Conservation (phyloP, 345 rosid species). For the Populus ilicifolia region DNA sequence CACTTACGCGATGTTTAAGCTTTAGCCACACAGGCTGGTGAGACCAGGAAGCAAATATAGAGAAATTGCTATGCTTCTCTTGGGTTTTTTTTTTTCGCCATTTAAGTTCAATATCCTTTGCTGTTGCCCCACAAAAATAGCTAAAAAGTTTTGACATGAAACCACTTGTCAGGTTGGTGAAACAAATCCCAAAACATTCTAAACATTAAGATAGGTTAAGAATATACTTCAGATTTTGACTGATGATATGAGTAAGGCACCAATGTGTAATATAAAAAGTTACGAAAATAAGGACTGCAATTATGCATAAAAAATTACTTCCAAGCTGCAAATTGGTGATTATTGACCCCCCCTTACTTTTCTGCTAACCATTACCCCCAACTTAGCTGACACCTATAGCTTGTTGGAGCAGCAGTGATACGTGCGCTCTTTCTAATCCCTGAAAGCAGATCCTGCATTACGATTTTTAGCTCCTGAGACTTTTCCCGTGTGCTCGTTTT, state of each 20-base stretch:
- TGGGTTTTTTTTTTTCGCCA: too few relatives aligned
- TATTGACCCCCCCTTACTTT: neutral
- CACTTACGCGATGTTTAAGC: neutral
- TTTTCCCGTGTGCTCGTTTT: neutral
- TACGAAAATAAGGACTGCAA: neutral
- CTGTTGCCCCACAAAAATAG: neutral
- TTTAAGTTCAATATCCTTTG: neutral
- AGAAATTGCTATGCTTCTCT: neutral
- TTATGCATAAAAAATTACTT: neutral
- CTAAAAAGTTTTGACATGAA: neutral
- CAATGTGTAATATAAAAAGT: neutral
- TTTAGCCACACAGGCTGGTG: neutral
- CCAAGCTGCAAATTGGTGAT: neutral
- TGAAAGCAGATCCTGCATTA: neutral
- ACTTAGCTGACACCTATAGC: neutral
- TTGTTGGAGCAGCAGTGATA: neutral
- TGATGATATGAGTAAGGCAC: neutral
- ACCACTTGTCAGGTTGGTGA: neutral
- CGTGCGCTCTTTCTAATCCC: neutral
- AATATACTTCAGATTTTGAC: neutral
- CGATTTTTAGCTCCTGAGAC: slow-evolving; percentile 1
- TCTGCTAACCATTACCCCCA: neutral
- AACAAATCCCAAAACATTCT: neutral
- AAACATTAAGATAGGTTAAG: neutral
- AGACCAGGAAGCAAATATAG: neutral